Conservation (phyloP, 2,329 filamentous ascomycete genomes). For the Keithomyces neogunnii region DNA sequence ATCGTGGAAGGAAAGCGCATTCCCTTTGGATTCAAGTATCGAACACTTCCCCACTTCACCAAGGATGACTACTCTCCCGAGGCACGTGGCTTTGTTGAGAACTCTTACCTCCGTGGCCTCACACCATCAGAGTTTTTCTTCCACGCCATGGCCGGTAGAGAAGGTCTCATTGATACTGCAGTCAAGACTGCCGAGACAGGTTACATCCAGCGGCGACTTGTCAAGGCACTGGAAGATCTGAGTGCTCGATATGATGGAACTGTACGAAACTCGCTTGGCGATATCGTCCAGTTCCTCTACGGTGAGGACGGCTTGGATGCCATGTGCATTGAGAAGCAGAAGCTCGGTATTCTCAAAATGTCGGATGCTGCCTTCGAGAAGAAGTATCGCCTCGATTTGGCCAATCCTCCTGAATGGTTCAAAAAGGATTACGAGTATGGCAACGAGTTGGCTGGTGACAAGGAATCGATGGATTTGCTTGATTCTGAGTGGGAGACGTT, state of each 20-base stretch:
- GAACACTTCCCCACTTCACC: conserved; percentile 93
- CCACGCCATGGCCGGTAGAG: conserved; percentile 99
- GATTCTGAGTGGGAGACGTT: conserved; percentile 84
- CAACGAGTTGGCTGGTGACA: conserved; percentile 76
- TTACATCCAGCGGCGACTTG: conserved; percentile 96
- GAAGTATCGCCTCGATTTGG: conserved; percentile 74
- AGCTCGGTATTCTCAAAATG: conserved; percentile 76
- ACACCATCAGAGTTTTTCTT: conserved; percentile 98
- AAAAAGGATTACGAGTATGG: conserved; percentile 59
- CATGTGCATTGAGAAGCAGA: conserved; percentile 86
- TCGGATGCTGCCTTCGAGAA: conserved; percentile 70
- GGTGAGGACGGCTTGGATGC: conserved; percentile 96
- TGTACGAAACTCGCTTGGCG: conserved; percentile 90
- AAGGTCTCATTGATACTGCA: conserved; percentile 98
- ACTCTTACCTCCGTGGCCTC: conserved; percentile 91
- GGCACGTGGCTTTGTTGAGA: conserved; percentile 95
- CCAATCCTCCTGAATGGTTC: conserved; percentile 52
- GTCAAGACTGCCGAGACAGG: conserved; percentile 99
- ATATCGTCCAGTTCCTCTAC: conserved; percentile 95
- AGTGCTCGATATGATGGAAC: conserved; percentile 97
- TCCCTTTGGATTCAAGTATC: conserved; percentile 98
- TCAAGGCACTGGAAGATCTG: conserved; percentile 96
- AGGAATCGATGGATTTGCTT: conserved; percentile 76
- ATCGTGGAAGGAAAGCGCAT: conserved; percentile 98
- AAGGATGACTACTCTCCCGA: conserved; percentile 99